Conservation (phyloP, 768 basidiomycete species). For the Trametes coccinea region DNA sequence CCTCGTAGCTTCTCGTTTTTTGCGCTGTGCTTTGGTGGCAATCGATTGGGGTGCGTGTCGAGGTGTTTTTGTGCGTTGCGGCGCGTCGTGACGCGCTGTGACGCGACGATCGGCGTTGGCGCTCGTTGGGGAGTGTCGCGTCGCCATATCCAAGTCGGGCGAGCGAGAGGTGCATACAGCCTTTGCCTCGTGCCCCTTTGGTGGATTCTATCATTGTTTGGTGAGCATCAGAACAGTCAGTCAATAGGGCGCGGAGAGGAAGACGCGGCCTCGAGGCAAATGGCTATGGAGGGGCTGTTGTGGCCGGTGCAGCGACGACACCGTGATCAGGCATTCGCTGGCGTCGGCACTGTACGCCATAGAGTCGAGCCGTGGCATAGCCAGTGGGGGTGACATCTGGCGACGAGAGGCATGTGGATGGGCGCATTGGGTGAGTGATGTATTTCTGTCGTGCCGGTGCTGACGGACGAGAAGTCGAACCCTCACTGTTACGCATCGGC, state of each 20-base stretch:
- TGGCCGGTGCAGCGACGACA: background rate
- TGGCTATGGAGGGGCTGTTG: too few species aligned
- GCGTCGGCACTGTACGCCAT: too few species aligned
- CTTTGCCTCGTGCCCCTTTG: background rate
- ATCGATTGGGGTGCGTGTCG: background rate
- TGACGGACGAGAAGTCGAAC: too few species aligned
- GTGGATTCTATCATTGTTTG: background rate
- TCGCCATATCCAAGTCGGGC: background rate
- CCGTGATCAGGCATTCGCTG: background rate
- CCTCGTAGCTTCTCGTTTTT: background rate
- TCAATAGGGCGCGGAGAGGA: too few species aligned
- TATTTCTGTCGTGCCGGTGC: background rate
- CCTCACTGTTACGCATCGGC: too few species aligned
- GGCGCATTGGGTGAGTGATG: background rate
- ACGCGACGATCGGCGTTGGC: background rate
- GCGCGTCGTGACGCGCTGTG: constrained; percentile 17
- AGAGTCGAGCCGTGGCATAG: background rate
- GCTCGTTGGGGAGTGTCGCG: background rate
- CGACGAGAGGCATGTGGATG: background rate
- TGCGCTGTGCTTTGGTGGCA: background rate
- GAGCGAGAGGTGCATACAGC: background rate
- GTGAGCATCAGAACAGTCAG: background rate
- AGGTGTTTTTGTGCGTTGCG: background rate
- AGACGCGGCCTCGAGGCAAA: too few species aligned
- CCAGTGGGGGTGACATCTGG: background rate